Conservation (phyloP, 768 basidiomycete species). For the Lentinula sp. region DNA sequence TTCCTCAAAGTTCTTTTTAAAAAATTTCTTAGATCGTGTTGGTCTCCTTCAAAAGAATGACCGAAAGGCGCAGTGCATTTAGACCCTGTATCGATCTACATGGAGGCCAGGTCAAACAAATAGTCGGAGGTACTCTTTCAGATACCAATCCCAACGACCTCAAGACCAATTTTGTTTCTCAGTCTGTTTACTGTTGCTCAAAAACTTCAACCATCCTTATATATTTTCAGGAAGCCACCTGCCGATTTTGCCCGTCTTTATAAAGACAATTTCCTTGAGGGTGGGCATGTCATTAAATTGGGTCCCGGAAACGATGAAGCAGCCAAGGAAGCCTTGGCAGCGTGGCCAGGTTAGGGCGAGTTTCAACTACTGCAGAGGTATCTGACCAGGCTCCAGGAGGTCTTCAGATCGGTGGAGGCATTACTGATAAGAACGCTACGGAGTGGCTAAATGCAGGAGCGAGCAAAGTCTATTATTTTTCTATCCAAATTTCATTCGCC, state of each 20-base stretch:
- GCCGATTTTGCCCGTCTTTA: constrained; percentile 80
- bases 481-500: too few species aligned
- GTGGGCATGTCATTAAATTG: constrained; percentile 96
- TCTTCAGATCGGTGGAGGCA: constrained; percentile 92
- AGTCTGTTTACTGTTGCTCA: constrained; percentile 37
- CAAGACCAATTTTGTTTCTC: constrained; percentile 88
- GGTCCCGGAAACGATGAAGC: constrained; percentile 86
- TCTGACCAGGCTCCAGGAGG: constrained; percentile 39
- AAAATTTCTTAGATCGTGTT: not conserved
- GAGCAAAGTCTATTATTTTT: constrained; percentile 53
- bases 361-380: constrained; percentile 3
- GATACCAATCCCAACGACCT: constrained; percentile 54
- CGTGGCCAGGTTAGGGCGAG: constrained; percentile 68
- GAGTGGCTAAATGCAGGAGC: constrained; percentile 88
- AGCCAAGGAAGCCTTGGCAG: constrained; percentile 74
- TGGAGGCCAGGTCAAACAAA: constrained; percentile 94
- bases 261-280: constrained; percentile 56
- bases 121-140: constrained; percentile 91
- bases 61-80: constrained; percentile 36
- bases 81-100: constrained; percentile 97
- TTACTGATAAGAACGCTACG: constrained; percentile 71
- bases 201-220: not conserved
- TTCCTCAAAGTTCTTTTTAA: not conserved
- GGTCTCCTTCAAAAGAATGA: not conserved
- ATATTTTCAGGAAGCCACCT: constrained; percentile 57